These are phyloP conservation scores for Caryopteris hybrid DNA, from an alignment of 305 asterid species.

Conservation along the genomic window DNA sequence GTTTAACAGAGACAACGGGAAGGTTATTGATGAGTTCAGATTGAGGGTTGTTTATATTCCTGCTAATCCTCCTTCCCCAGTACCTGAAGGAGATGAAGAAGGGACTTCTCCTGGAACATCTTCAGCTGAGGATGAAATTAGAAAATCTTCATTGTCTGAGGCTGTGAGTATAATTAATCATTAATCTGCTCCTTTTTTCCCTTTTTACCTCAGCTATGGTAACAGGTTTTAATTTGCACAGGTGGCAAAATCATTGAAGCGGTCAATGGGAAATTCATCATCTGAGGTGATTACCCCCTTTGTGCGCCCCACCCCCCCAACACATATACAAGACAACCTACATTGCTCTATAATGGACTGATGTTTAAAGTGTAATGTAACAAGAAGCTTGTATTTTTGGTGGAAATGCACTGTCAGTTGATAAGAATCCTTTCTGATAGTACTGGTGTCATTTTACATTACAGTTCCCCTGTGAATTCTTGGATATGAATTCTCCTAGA, in stretches of 20 bases:
- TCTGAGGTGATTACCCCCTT: slow-evolving; percentile 40
- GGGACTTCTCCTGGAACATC: slow-evolving; percentile 67
- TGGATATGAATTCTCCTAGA: too few species aligned
- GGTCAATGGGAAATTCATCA: slow-evolving; percentile 37
- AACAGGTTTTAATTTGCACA: slow-evolving; percentile 16
- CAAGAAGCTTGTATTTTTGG: neutral
- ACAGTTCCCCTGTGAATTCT: neutral
- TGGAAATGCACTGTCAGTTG: neutral
- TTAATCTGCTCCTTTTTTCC: neutral
- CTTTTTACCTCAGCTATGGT: neutral
- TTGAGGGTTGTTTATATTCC: slow-evolving; percentile 80
- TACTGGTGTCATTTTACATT: too few species aligned
- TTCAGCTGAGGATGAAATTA: slow-evolving; percentile 55
- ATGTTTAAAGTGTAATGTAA: slow-evolving; percentile 2
- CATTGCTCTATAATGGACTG: neutral
- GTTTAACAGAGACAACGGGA: slow-evolving; percentile 65
- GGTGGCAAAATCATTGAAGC: slow-evolving; percentile 53
- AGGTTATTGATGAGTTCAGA: slow-evolving; percentile 63
- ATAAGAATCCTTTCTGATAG: too few species aligned
- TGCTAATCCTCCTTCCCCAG: slow-evolving; percentile 94
- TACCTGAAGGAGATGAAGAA: slow-evolving; percentile 93
- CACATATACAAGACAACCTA: neutral
- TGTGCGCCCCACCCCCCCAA: too few species aligned
- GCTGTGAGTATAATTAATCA: slow-evolving; percentile 36
- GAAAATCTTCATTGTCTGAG: slow-evolving; percentile 41